Conservation (phyloP, 2,329 filamentous ascomycete genomes). For the Stachybotrys chartarum region DNA sequence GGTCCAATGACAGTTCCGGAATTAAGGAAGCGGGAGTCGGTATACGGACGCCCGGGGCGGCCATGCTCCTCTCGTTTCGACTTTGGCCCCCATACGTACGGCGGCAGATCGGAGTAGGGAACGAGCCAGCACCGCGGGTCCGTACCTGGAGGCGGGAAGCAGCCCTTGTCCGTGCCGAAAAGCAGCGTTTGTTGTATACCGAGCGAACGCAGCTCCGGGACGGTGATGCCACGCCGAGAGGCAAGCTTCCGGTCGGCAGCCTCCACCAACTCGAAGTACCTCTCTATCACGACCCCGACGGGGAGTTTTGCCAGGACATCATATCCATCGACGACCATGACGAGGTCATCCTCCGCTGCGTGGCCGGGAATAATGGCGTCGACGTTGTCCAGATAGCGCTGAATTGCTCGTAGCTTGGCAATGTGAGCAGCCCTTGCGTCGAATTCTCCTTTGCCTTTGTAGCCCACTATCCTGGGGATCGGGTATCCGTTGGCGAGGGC, state of each 20-base stretch:
- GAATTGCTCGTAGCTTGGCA: slow-evolving; percentile 10
- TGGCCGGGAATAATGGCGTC: background rate
- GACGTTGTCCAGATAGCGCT: slow-evolving; percentile 8
- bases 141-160: slow-evolving; percentile 4
- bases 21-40: slow-evolving; percentile 11
- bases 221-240: slow-evolving; percentile 9
- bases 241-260: slow-evolving; percentile 11
- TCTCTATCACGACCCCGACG: slow-evolving; percentile 11
- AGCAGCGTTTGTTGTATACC: slow-evolving; percentile 12
- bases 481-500: slow-evolving; percentile 9
- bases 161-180: slow-evolving; percentile 13
- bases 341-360: slow-evolving; percentile 9
- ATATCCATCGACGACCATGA: slow-evolving; percentile 14
- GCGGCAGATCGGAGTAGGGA: slow-evolving; percentile 9
- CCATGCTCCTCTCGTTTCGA: slow-evolving; percentile 2
- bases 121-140: slow-evolving; percentile 13
- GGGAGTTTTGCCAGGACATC: slow-evolving; percentile 16
- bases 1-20: slow-evolving; percentile 15
- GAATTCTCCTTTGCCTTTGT: slow-evolving; percentile 8
- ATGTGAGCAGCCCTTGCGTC: slow-evolving; percentile 9
- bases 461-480: slow-evolving; percentile 7
- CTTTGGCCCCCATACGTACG: slow-evolving; percentile 9
- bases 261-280: slow-evolving; percentile 11
- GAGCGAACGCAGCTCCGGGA: slow-evolving; percentile 8
- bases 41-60: background rate